These are phyloP conservation scores for Myxozyma lipomycoides DNA, from an alignment of 805 yeast genomes.

Conservation along the genomic window DNA sequence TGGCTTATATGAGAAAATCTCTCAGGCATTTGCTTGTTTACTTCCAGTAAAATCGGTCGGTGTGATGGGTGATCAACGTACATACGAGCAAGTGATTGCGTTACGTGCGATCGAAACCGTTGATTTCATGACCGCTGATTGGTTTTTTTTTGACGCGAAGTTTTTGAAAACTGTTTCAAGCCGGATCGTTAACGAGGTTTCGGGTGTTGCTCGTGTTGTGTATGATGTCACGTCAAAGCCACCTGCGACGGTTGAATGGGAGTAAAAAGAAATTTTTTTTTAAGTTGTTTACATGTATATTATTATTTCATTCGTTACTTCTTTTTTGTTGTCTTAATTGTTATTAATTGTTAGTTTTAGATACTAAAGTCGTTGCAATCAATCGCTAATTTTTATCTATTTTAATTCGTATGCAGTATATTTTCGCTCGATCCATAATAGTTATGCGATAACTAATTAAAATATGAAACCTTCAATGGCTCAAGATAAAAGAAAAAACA, in stretches of 20 bases:
- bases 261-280: slow-evolving; percentile 44
- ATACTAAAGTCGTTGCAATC: not conserved
- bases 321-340: no score
- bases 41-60: slow-evolving; percentile 98
- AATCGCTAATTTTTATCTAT: no score
- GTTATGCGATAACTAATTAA: no score
- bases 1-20: slow-evolving; percentile 85
- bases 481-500: no score
- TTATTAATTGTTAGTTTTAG: not conserved
- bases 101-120: slow-evolving; percentile 95
- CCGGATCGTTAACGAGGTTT: slow-evolving; percentile 96
- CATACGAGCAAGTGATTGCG: slow-evolving; percentile 98
- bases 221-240: slow-evolving; percentile 99
- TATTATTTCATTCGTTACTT: not conserved
- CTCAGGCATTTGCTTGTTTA: slow-evolving; percentile 96
- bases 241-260: slow-evolving; percentile 99
- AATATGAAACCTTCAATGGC: not conserved
- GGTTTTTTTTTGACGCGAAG: slow-evolving; percentile 89
- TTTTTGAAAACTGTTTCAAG: slow-evolving; percentile 91
- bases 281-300: not conserved
- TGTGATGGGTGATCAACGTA: slow-evolving; percentile 99
- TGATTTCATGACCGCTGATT: slow-evolving; percentile 99
- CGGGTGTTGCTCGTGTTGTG: slow-evolving; percentile 98
- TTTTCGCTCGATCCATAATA: no score
- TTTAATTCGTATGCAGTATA: no score